Percentiles rank a stretch among this genome's conserved stretches.
Conservation (phyloP, 2,329 filamentous ascomycete species). For the Phaeoacremonium minimum region DNA sequence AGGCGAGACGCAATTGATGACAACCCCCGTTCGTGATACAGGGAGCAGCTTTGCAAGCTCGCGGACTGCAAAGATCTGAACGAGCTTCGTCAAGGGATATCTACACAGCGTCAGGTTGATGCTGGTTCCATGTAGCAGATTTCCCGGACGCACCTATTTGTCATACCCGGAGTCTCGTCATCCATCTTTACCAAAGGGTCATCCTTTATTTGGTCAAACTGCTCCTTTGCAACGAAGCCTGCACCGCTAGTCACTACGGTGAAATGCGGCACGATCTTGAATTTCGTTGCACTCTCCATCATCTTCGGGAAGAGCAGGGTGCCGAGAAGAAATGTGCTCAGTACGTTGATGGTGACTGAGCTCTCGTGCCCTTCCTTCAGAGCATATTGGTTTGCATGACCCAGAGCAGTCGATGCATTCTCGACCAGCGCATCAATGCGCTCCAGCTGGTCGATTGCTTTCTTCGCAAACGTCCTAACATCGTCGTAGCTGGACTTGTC, state of each 20-base stretch:
- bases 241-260: no score
- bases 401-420: conserved; percentile 32
- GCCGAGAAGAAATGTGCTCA: conserved; percentile 39
- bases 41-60: no score
- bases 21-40: no score
- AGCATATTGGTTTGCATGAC: conserved; percentile 4
- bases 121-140: no score
- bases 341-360: conserved; percentile 41
- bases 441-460: conserved; percentile 22
- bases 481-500: conserved; percentile 43
- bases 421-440: conserved; percentile 37
- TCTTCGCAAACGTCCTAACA: conserved; percentile 33
- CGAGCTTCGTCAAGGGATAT: conserved; percentile 34
- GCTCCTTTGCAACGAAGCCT: background rate
- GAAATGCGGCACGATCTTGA: no score
- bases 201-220: conserved; percentile 23
- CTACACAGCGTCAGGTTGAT: no score
- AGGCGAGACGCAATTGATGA: conserved; percentile 21
- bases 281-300: conserved; percentile 19
- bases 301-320: conserved; percentile 37
- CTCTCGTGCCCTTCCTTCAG: conserved; percentile 28
- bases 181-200: no score
- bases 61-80: conserved; percentile 35
- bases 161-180: no score
- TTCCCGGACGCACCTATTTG: no score